Percentiles rank a stretch among this genome's conserved stretches.
phyloP scores from a whole-genome alignment of 768 basidiomycete genomes.

The Tulasnella sp. region DNA sequence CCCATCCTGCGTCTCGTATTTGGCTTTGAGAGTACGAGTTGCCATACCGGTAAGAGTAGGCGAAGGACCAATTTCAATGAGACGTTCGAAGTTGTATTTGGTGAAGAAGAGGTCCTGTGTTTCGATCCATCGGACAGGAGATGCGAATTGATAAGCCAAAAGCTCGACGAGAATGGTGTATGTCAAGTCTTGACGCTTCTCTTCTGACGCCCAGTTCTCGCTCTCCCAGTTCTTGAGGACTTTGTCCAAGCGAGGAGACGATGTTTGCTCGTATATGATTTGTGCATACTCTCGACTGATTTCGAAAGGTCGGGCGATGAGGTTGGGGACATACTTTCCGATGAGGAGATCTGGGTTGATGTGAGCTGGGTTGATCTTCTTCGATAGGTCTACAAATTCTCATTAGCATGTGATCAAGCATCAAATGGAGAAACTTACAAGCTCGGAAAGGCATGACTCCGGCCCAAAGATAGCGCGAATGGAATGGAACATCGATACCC shows the following conservation, averaged over 20 bases:
- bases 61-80: conserved; percentile 92
- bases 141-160: conserved; percentile 95
- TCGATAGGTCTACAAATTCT: conserved; percentile 63
- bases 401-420: neutral
- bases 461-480: conserved; percentile 98
- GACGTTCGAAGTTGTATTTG: conserved; percentile 74
- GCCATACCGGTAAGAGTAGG: conserved; percentile 96
- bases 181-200: conserved; percentile 83
- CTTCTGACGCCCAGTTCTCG: conserved; percentile 68
- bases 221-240: conserved; percentile 90
- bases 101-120: conserved; percentile 92
- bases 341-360: conserved; percentile 91
- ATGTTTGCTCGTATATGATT: conserved; percentile 91
- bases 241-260: conserved; percentile 87
- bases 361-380: conserved; percentile 88
- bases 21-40: conserved; percentile 74
- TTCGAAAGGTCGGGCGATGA: conserved; percentile 79
- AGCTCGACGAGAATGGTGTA: conserved; percentile 95
- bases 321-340: conserved; percentile 93
- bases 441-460: conserved; percentile 96
- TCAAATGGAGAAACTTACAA: conserved; percentile 42
- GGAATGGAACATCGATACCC: conserved; percentile 98
- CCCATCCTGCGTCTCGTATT: conserved; percentile 84
- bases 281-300: conserved; percentile 81
- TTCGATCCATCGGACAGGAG: conserved; percentile 98